phyloP scores from a whole-genome alignment of 257 asterid species.

The Pogostemon cablin region DNA sequence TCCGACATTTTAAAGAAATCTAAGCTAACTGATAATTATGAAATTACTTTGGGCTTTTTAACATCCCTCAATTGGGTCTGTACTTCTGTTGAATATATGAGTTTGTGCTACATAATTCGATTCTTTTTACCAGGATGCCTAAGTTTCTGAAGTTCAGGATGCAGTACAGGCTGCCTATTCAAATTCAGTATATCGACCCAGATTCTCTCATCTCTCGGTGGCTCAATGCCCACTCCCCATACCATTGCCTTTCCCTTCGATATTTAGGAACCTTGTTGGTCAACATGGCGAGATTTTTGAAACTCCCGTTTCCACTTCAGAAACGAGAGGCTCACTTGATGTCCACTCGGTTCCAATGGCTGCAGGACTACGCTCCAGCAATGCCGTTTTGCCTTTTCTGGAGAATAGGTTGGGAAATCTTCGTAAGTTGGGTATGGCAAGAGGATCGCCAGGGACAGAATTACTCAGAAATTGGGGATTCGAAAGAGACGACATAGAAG shows the following conservation, averaged over 20 bases:
- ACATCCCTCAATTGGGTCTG: too few relatives aligned
- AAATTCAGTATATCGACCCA: conserved; percentile 51
- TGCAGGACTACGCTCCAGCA: conserved; percentile 82
- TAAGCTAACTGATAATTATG: too few relatives aligned
- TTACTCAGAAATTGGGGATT: conserved; percentile 76
- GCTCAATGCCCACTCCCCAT: conserved; percentile 85
- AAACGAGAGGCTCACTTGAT: conserved; percentile 73
- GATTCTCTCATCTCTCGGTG: conserved; percentile 71
- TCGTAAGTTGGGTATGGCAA: conserved; percentile 61
- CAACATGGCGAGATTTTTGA: conserved; percentile 64
- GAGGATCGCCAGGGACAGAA: conserved; percentile 68
- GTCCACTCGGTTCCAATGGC: conserved; percentile 89
- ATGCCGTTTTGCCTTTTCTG: conserved; percentile 71
- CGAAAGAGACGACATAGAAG: conserved; percentile 71
- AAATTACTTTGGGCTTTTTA: too few relatives aligned
- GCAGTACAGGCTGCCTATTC: conserved; percentile 65
- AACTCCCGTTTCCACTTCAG: conserved; percentile 40
- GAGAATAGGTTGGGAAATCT: conserved; percentile 63
- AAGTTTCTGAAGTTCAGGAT: conserved; percentile 58
- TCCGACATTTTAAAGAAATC: too few relatives aligned
- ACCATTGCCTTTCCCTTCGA: conserved; percentile 85
- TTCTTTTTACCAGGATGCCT: conserved; percentile 48
- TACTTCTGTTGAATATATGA: background rate
- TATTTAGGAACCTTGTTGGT: conserved; percentile 65
- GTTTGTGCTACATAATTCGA: too few relatives aligned